phyloP scores from a whole-genome alignment of 371 early-diverging fungal genomes.

The Sporodiniella umbellata region DNA sequence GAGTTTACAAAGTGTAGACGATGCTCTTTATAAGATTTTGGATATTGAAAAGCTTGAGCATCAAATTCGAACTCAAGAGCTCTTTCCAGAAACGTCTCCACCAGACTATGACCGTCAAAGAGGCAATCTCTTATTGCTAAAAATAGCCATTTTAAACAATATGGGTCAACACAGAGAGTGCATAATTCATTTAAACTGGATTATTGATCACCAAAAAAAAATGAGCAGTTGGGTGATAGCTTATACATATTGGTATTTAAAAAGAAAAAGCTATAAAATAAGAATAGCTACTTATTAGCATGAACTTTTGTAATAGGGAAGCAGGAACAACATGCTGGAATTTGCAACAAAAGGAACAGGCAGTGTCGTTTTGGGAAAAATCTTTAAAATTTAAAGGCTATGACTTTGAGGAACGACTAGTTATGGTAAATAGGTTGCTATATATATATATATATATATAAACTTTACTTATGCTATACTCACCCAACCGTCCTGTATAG shows the following conservation, averaged over 20 bases:
- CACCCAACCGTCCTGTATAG: too few species aligned
- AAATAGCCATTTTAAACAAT: conserved; percentile 36
- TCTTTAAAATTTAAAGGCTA: conserved; percentile 32
- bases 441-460: too few species aligned
- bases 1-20: conserved; percentile 39
- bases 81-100: conserved; percentile 41
- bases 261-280: too few species aligned
- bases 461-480: too few species aligned
- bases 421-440: conserved; percentile 41
- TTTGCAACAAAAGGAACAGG: conserved; percentile 30
- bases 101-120: conserved; percentile 40
- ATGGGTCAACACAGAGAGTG: conserved; percentile 35
- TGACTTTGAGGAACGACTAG: conserved; percentile 42
- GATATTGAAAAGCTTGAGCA: conserved; percentile 42
- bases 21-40: conserved; percentile 30
- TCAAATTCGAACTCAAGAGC: conserved; percentile 33
- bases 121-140: conserved; percentile 34
- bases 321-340: conserved; percentile 43
- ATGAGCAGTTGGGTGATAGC: conserved; percentile 60
- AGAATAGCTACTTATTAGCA: neutral
- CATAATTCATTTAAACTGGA: conserved; percentile 54
- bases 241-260: conserved; percentile 51
- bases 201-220: conserved; percentile 48
- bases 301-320: conserved; percentile 28
- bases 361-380: conserved; percentile 33